These are phyloP conservation scores for Penicillium italicum DNA, from an alignment of 2,329 filamentous ascomycete species.

Conservation along the genomic window DNA sequence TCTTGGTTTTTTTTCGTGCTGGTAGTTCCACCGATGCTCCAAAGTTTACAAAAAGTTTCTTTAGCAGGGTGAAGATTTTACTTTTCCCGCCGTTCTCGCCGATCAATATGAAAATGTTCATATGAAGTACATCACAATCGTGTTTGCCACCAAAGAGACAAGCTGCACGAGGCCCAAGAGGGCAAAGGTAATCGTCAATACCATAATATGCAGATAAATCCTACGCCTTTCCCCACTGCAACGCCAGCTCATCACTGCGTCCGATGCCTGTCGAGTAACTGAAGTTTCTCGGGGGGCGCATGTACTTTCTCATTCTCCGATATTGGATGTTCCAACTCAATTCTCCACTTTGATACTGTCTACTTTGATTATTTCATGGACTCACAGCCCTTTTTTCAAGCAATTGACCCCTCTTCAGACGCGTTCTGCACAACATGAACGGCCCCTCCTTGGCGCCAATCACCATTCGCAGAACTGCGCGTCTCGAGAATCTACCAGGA, in stretches of 20 bases:
- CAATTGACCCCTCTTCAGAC: slow-evolving; percentile 12
- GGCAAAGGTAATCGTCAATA: slow-evolving; percentile 16
- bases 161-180: slow-evolving; percentile 22
- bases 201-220: slow-evolving; percentile 11
- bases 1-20: neutral
- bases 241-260: slow-evolving; percentile 78
- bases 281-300: neutral
- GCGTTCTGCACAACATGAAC: slow-evolving; percentile 32
- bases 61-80: neutral
- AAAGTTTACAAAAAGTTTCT: neutral
- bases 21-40: neutral
- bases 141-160: slow-evolving; percentile 2
- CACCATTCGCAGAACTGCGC: slow-evolving; percentile 21
- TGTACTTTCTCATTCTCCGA: slow-evolving; percentile 6
- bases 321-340: neutral
- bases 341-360: slow-evolving; percentile 2
- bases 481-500: slow-evolving; percentile 19
- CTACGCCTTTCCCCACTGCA: slow-evolving; percentile 36
- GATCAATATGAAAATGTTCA: neutral
- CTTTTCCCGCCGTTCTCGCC: neutral
- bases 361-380: neutral
- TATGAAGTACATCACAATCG: neutral
- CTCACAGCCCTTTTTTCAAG: neutral
- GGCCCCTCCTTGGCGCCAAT: slow-evolving; percentile 23
- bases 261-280: slow-evolving; percentile 42